Evolutionary conservation across 2,329 filamentous ascomycete genomes (phyloP).

Genomic region (Gaeumannomyces tritici): DNA sequence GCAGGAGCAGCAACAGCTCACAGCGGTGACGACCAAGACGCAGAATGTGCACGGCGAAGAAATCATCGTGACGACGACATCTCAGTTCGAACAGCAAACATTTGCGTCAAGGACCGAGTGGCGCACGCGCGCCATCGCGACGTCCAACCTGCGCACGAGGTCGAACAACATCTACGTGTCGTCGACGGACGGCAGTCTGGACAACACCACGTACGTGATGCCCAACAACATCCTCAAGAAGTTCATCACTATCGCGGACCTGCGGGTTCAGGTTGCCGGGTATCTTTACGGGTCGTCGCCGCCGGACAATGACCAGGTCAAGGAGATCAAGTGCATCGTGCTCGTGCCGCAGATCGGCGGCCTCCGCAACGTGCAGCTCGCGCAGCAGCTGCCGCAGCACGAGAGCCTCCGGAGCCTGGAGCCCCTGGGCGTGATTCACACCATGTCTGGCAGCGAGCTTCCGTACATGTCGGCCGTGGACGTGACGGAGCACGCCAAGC

Average conservation of each 20-base stretch:
- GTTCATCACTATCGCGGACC: constrained; percentile 94
- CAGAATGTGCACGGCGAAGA: constrained; percentile 96
- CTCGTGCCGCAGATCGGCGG: constrained; percentile 97
- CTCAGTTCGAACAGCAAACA: constrained; percentile 93
- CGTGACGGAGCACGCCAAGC: constrained; percentile 84
- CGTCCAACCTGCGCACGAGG: constrained; percentile 85
- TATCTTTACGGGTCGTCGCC: constrained; percentile 92
- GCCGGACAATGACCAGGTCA: constrained; percentile 90
- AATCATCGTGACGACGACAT: constrained; percentile 96
- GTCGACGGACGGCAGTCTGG: constrained; percentile 73
- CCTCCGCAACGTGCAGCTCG: constrained; percentile 82
- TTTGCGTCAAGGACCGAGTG: constrained; percentile 99
- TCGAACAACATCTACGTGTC: constrained; percentile 99
- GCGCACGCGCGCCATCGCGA: constrained; percentile 93
- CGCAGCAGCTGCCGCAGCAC: constrained; percentile 82
- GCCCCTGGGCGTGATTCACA: constrained; percentile 91
- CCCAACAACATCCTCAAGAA: constrained; percentile 97
- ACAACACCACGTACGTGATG: constrained; percentile 95
- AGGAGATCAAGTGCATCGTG: constrained; percentile 93
- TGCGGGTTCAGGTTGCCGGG: constrained; percentile 91
- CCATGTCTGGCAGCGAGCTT: constrained; percentile 85
- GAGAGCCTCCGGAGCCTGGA: constrained; percentile 82
- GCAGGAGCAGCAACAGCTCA: constrained; percentile 90
- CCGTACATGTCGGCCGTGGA: constrained; percentile 94
- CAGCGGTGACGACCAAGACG: constrained; percentile 95